phyloP scores from a whole-genome alignment of 495 filamentous ascomycete genomes.

The Trichoderma virens region DNA sequence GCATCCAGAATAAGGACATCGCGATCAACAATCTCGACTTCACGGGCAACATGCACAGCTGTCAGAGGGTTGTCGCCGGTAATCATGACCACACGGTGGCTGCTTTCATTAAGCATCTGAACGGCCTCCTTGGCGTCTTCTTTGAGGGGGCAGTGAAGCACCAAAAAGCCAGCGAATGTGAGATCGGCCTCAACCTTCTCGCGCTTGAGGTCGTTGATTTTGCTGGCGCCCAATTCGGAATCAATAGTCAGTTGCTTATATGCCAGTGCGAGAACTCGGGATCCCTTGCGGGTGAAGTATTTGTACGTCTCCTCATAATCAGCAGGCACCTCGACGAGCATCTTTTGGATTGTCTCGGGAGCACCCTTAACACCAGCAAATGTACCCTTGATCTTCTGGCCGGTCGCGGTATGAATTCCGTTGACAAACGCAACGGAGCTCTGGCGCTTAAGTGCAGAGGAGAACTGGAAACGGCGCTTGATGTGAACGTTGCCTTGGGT shows the following conservation, averaged over 20 bases:
- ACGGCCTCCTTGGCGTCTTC: conserved; percentile 91
- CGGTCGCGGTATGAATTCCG: conserved; percentile 55
- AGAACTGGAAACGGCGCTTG: conserved; percentile 96
- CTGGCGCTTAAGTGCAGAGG: conserved; percentile 89
- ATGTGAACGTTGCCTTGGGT: conserved; percentile 64
- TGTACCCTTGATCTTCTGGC: conserved; percentile 67
- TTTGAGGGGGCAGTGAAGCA: conserved; percentile 92
- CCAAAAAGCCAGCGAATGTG: conserved; percentile 88
- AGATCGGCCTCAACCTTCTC: conserved; percentile 85
- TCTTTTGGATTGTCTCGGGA: conserved; percentile 89
- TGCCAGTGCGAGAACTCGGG: conserved; percentile 84
- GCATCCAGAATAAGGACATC: conserved; percentile 93
- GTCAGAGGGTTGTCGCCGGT: conserved; percentile 98
- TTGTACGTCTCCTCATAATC: conserved; percentile 98
- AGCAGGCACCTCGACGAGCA: conserved; percentile 74
- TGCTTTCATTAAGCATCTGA: conserved; percentile 97
- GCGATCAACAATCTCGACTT: conserved; percentile 96
- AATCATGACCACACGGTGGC: conserved; percentile 98
- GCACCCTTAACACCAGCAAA: conserved; percentile 96
- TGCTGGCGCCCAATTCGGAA: conserved; percentile 67
- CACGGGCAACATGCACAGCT: conserved; percentile 86
- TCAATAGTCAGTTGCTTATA: conserved; percentile 85
- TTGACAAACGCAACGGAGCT: conserved; percentile 83
- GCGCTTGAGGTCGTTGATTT: conserved; percentile 85
- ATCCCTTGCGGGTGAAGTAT: conserved; percentile 91